Evolutionary conservation across 225 moss, liverwort and hornwort genomes (phyloP), one percentile per base, ranked within the genome.

Genomic region (Pseudisothecium myosuroides): DNA sequence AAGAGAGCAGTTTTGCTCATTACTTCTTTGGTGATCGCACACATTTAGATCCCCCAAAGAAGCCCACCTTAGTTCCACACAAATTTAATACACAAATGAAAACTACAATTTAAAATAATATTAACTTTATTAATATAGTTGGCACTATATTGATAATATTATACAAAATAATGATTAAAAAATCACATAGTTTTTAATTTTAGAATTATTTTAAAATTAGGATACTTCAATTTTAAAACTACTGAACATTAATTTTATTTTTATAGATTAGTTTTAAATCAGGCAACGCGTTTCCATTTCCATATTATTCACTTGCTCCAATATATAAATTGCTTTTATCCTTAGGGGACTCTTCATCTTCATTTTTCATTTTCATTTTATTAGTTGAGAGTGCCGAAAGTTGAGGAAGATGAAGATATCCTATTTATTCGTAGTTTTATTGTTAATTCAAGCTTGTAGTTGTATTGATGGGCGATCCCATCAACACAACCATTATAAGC

Each of bases 11-110:
- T 71, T 47, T 18, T 31, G 0, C 12, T 7, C 1, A 0, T 20
- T 12, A 12, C 0, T 20, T 75, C 31, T 50, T 75, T 20, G 7
- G 2, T 5, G 7, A 49, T 75, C 1, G 0, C 0, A 2, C 31
- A 31, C 20, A 32, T 32, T 19, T 31, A 47, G 19, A 74, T 1
- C 32, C 0, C 19, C 5, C 4, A 29, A 47, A 12, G 2, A 49
- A 4, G 7, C 6, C 8, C 8, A 50, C 8, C 32, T 34, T 47
- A 47, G 47, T 47, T 34, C 32, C 7, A 19, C 7, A 31, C 1
- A 50, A 0, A 50, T 49, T 20, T 32, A 68, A 23, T 16, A 54
- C 4, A 55, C 55, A 55, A 55, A 55, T 19, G 55, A 55, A 55
- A 55, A 55, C 55, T 55, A 55, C 7, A 18, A 19, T 18, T 15